Evolutionary conservation across 306 rosid species (phyloP).

Genomic region (cucumber (Cucumis sativus)): Cucumber_9930_V3 NC_026659.2:2686501-2687000

Average conservation of each 20-base stretch:
- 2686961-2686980: too few species aligned
- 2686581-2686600: neutral
- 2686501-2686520: slow-evolving; percentile 1
- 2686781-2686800: neutral
- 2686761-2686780: neutral
- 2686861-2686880: neutral
- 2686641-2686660: neutral
- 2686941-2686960: too few species aligned
- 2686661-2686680: neutral
- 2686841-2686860: neutral
- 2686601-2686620: neutral
- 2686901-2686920: too few species aligned
- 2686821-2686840: neutral
- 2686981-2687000: too few species aligned
- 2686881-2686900: too few species aligned
- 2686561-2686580: neutral
- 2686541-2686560: slow-evolving; percentile 7
- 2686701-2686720: slow-evolving; percentile 5
- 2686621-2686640: neutral
- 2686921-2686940: too few species aligned
- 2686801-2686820: neutral
- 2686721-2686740: neutral
- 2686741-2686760: neutral
- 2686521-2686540: neutral
- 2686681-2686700: neutral